Evolutionary conservation across 2,329 filamentous ascomycete genomes (phyloP), one percentile per base, ranked within the genome.

Genomic region (Peltaster fructicola): DNA sequence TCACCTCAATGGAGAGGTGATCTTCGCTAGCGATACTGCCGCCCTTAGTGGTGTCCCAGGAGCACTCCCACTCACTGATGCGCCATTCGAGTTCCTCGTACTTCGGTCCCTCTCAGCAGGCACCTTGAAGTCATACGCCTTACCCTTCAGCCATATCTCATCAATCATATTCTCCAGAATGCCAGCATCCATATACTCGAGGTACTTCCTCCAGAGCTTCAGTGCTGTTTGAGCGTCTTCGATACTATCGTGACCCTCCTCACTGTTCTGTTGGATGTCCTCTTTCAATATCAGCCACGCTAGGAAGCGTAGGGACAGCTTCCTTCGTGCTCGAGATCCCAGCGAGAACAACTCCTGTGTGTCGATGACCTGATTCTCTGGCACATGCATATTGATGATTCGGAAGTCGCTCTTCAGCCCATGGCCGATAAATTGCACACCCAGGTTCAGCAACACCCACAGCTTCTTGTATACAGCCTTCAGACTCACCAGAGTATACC

Each of bases 401-500:
- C 88, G 80, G 55, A 98, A 95, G 52, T 98, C 88, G 39, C 88
- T 85, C 37, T 80, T 80, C 20, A 98, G 61, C 4, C 85, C 85
- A 44, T 98, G 88, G 3, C 88, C 88, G 4, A 98, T 67, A 47
- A 98, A 98, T 34, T 79, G 70, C 53, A 82, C 92, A 23, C 88
- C 88, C 0, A 95, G 63, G 45, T 98, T 98, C 15, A 98, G 66
- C 10, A 98, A 63, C 9, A 95, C 68, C 90, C 90, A 98, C 15
- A 98, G 70, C 50, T 93, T 93, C 54, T 98, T 98, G 61, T 95
- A 98, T 1, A 80, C 84, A 30, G 78, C 68, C 48, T 98, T 98
- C 19, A 95, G 63, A 2, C 77, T 67, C 6, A 95, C 73, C 1
- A 95, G 66, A 27, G 81, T 80, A 51, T 92, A 85, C 26, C 65